phyloP scores from a whole-genome alignment of 768 basidiomycete genomes.

The Pholiota microspora region DNA sequence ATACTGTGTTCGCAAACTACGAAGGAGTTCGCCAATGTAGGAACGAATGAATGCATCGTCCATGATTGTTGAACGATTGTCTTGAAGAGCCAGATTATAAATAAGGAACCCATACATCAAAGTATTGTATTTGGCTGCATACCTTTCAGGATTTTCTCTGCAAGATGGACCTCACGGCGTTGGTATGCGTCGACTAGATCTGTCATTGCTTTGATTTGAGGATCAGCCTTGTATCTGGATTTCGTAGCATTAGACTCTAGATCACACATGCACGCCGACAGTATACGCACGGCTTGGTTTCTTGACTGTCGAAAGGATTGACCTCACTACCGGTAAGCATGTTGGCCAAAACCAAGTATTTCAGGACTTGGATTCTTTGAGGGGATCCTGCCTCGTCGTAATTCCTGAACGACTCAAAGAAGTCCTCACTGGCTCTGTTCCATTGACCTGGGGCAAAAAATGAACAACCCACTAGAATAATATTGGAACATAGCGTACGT shows the following conservation, averaged over 20 bases:
- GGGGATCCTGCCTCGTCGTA: conserved; percentile 98
- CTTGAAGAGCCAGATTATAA: conserved; percentile 40
- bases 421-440: conserved; percentile 95
- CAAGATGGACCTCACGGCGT: conserved; percentile 92
- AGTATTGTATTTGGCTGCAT: conserved; percentile 7
- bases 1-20: conserved; percentile 92
- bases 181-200: conserved; percentile 97
- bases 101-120: background rate
- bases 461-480: background rate
- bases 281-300: conserved; percentile 89
- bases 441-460: conserved; percentile 69
- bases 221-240: conserved; percentile 86
- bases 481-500: conserved; percentile 41
- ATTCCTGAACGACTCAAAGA: conserved; percentile 98
- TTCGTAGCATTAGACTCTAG: background rate
- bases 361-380: conserved; percentile 95
- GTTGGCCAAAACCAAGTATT: conserved; percentile 96
- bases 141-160: conserved; percentile 94
- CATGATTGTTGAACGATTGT: conserved; percentile 94
- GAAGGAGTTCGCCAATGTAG: conserved; percentile 96
- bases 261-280: background rate
- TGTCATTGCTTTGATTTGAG: conserved; percentile 98
- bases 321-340: conserved; percentile 99
- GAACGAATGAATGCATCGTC: conserved; percentile 90
- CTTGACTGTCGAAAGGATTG: conserved; percentile 98